Evolutionary conservation across 257 asterid species (phyloP), one percentile per base, ranked within the genome.

Genomic region (Solanum lignicaule): DNA sequence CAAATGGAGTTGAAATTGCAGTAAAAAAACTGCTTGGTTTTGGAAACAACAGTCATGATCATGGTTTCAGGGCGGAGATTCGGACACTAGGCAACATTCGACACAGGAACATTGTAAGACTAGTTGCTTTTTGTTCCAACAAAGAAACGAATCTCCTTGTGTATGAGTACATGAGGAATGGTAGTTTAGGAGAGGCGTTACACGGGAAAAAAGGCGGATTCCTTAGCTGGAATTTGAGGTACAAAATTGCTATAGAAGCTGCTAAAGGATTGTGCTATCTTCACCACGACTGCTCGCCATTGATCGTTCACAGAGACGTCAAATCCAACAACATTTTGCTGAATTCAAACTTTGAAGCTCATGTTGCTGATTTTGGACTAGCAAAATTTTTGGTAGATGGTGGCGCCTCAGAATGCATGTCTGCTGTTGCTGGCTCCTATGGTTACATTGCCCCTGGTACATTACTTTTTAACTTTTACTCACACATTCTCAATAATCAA

Each of bases 381-480:
- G 99, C 99, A 5, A 97, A 95, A 91, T 97, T 93, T 92, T 88
- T 95, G 93, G 93, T 88, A n/a, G 99, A 92, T 41, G 95, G 93
- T 21, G 98, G 93, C 9, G 98, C 98, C 33, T 95, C 98, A 5
- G 96, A 97, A 87, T 95, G 98, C 92, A 97, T 97, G 99, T 97
- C 99, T 23, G 98, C 98, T 7, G 88, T 97, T 72, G 99, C 98
- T 8, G 99, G 99, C 10, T 97, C 99, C 15, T 97, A 95, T 84
- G 99, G 99, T 29, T 97, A 97, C 89, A 97, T 97, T 88, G 99
- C 99, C 83, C 99, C 99, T 86, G 99, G 99, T 97, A 92, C 74
- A 35, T 72, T 15, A 76, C 71, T 38, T 68, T 68, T 88, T 31
- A 78, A 16, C 38, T 33, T 36, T 29, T 33, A 55, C 41, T 18